Conservation (phyloP, 106 monocot genomes). For the Chionographis japonica region DNA sequence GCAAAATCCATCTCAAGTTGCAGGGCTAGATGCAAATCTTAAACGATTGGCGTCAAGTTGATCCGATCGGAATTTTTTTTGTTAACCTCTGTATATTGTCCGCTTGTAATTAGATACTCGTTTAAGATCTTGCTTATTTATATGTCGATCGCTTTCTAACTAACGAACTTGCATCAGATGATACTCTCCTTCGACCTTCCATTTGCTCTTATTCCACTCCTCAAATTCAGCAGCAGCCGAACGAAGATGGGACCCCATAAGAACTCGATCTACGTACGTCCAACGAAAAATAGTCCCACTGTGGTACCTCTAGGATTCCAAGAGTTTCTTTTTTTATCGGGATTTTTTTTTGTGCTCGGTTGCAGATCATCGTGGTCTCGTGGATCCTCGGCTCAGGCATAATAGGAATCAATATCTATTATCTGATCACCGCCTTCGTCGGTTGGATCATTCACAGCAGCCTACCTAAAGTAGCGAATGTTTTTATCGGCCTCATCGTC, state of each 20-base stretch:
- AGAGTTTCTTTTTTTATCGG: no score
- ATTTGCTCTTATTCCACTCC: slow-evolving; percentile 78
- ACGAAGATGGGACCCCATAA: slow-evolving; percentile 81
- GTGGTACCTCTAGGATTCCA: no score
- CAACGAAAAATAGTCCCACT: neutral
- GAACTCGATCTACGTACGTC: slow-evolving; percentile 73
- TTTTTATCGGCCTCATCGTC: slow-evolving; percentile 51
- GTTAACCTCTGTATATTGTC: no score
- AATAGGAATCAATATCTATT: slow-evolving; percentile 80
- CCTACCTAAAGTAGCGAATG: slow-evolving; percentile 48
- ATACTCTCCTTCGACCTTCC: slow-evolving; percentile 85
- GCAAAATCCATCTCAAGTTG: no score
- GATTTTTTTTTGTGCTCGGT: no score
- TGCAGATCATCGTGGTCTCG: slow-evolving; percentile 62
- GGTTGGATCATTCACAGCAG: slow-evolving; percentile 61
- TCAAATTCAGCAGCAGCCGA: slow-evolving; percentile 74
- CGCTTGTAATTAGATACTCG: no score
- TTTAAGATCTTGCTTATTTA: no score
- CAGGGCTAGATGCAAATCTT: no score
- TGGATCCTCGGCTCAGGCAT: slow-evolving; percentile 57
- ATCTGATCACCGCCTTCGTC: slow-evolving; percentile 57
- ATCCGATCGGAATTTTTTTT: no score
- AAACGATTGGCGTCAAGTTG: no score
- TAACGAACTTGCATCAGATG: slow-evolving; percentile 39
- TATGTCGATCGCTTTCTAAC: no score